A percentile compares a stretch with the other conserved stretches of the same genome.
Evolutionary conservation across 2,329 filamentous ascomycete genomes (phyloP).

Genomic region (Furcasterigmium sp.): DNA sequence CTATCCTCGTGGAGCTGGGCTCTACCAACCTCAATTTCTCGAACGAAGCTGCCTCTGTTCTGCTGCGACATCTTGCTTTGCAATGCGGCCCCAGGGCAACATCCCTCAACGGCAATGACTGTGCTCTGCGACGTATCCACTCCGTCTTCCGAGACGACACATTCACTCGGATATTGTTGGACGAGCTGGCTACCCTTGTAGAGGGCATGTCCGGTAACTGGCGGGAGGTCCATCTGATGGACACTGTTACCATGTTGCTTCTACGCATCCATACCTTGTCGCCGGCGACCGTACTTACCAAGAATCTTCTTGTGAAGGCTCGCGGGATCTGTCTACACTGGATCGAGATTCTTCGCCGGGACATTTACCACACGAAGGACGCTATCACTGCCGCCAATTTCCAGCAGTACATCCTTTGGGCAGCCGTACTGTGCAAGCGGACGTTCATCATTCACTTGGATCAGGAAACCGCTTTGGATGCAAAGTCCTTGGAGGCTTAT

Average conservation of each 20-base stretch:
- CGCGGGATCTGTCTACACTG: constrained; percentile 42
- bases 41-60: constrained; percentile 38
- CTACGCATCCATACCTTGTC: constrained; percentile 29
- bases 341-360: constrained; percentile 39
- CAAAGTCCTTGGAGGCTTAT: constrained; percentile 12
- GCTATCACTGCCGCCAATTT: constrained; percentile 28
- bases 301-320: constrained; percentile 30
- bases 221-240: constrained; percentile 55
- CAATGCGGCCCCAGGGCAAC: constrained; percentile 45
- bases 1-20: constrained; percentile 43
- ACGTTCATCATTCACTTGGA: constrained; percentile 22
- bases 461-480: constrained; percentile 4
- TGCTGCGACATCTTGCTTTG: constrained; percentile 46
- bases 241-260: constrained; percentile 45
- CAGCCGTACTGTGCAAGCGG: constrained; percentile 49
- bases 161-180: constrained; percentile 43
- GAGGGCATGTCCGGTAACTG: constrained; percentile 46
- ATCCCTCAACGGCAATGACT: neutral
- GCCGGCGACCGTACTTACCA: neutral
- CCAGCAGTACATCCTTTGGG: constrained; percentile 43
- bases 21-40: constrained; percentile 56
- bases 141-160: constrained; percentile 37
- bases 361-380: constrained; percentile 33
- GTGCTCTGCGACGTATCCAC: constrained; percentile 41
- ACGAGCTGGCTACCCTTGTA: constrained; percentile 39